phyloP scores from a whole-genome alignment of 345 rosid species.

The Streptanthus diversifolius region DNA sequence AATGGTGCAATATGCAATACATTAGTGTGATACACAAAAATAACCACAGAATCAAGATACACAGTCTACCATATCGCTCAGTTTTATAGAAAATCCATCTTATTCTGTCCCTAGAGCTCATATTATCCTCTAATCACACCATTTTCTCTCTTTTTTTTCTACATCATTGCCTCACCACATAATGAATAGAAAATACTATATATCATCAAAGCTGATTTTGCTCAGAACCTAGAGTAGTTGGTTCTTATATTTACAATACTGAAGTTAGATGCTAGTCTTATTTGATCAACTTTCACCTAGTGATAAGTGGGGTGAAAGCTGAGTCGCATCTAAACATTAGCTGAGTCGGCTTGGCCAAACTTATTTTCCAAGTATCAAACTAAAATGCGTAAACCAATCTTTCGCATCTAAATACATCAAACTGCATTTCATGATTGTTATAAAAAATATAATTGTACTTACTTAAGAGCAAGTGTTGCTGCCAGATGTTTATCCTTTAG shows the following conservation, averaged over 20 bases:
- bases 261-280: slow-evolving; percentile 1
- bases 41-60: background rate
- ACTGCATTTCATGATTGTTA: background rate
- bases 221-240: background rate
- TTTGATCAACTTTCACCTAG: background rate
- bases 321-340: background rate
- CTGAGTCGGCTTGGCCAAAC: slow-evolving; percentile 8
- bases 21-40: background rate
- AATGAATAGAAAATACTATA: background rate
- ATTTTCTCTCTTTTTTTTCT: background rate
- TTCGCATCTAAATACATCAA: background rate
- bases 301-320: background rate
- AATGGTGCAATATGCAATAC: background rate
- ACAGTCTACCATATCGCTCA: background rate
- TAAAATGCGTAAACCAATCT: background rate
- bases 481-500: slow-evolving; percentile 90
- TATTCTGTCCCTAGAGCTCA: background rate
- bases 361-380: background rate
- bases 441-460: slow-evolving; percentile 35
- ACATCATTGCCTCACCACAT: slow-evolving; percentile 1
- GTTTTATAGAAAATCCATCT: background rate
- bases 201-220: background rate
- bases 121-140: background rate
- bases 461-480: slow-evolving; percentile 85
- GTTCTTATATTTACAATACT: background rate